Base-by-base conservation (phyloP, 129 eudicot species). In the Artemisia argyi region DNA sequence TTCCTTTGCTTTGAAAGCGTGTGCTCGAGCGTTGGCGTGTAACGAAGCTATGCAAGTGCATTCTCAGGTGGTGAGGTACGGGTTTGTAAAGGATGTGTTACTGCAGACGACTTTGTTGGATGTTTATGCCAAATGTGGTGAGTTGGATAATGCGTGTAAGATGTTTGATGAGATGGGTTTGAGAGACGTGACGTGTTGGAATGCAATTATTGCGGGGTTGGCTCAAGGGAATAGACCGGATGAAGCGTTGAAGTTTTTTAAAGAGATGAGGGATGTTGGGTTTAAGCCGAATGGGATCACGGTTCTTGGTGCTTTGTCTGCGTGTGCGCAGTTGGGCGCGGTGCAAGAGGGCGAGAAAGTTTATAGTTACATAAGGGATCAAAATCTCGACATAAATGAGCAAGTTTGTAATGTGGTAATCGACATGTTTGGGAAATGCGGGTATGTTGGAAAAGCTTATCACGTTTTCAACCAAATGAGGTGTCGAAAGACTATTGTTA, bases 401-500 rank as follows among this genome's bases (percentile, higher is more conserved):
- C 87, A 79, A 20, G 95, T 92, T 26, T 92, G 98, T 65, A 92
- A 92, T 61, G 92, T 86, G 3, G 88, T 85, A 26, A 89, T 92
- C 16, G 98, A 92, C 35, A 89, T 89, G 96, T 92, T 74, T 22
- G 89, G 91, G 7, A 92, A 92, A 74, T 92, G 98, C 51, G 98
- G 98, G 65, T 47, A 75, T 46, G 94, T 92, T 58, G 88, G 77
- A 28, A 83, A 74, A 61, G 96, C 98, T 0, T 83, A 79, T 69
- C 44, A 47, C 28, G 90, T 87, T 39, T 92, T 92, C 55, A 53
- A 79, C 8, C 52, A 53, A 28, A 87, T 92, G 95, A 83, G 66
- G 52, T 87, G 91, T 73, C 22, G 8, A 42, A 85, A 69, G 81
- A 79, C 76, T 50, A 61, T 81, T 66, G 76, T 92, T 19, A 92